Evolutionary conservation across 306 rosid genomes (phyloP).

Genomic region (Geum urbanum): DNA sequence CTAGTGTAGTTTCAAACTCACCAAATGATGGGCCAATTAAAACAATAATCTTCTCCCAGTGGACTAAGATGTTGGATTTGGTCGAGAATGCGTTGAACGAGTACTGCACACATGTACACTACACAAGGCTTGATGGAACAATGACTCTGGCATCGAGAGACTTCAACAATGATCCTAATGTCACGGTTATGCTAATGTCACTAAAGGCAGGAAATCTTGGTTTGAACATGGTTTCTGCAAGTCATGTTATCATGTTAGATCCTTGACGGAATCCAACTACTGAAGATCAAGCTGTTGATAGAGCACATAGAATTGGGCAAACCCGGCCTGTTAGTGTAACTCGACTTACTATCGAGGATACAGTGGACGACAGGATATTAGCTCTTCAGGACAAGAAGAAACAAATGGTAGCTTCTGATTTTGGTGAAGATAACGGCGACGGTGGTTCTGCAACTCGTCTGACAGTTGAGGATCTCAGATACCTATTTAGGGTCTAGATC

Average conservation of each 20-base stretch:
- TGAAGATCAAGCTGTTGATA: slow-evolving; percentile 94
- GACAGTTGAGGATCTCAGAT: slow-evolving; percentile 85
- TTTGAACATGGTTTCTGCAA: slow-evolving; percentile 95
- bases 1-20: slow-evolving; percentile 40
- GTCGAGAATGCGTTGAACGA: slow-evolving; percentile 56
- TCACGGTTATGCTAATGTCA: slow-evolving; percentile 82
- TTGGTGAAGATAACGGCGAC: slow-evolving; percentile 72
- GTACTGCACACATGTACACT: slow-evolving; percentile 27
- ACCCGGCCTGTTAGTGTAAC: slow-evolving; percentile 93
- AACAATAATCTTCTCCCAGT: slow-evolving; percentile 86
- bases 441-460: slow-evolving; percentile 69
- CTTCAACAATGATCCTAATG: slow-evolving; percentile 75
- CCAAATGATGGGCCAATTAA: slow-evolving; percentile 53
- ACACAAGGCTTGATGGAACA: slow-evolving; percentile 94
- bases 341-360: slow-evolving; percentile 73
- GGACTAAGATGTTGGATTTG: slow-evolving; percentile 96
- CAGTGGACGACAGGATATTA: slow-evolving; percentile 90
- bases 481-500: slow-evolving; percentile 80
- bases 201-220: slow-evolving; percentile 33
- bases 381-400: slow-evolving; percentile 90
- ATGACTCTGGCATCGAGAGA: slow-evolving; percentile 79
- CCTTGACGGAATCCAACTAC: slow-evolving; percentile 27
- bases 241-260: slow-evolving; percentile 89
- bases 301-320: slow-evolving; percentile 96
- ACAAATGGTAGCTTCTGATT: slow-evolving; percentile 95